Base-by-base conservation (phyloP, 2,329 filamentous ascomycete genomes). In the Ascosphaera aggregata region DNA sequence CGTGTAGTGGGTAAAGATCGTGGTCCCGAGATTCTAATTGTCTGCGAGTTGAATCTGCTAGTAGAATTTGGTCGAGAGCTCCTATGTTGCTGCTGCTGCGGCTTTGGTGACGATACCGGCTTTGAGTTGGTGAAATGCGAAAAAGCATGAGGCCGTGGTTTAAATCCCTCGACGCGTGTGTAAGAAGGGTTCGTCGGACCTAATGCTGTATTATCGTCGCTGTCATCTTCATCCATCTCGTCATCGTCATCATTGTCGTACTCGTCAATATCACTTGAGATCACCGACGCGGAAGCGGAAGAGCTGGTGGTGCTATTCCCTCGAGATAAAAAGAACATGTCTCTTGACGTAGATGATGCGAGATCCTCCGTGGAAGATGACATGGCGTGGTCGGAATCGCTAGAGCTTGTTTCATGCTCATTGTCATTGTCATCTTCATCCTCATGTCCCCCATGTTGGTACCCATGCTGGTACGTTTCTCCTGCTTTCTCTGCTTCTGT, bases 71-170 rank as follows among this genome's bases (percentile, higher is more conserved):
- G 30, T n/a, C 30, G 30, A 32, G 30, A n/a, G 60, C 54, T n/a
- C 13, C 30, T 32, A 32, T 32, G 30, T n/a, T 32, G 30, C 30
- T 32, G 30, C 5, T 32, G 11, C 30, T 32, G 30, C 13, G 4
- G 13, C 30, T 32, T 4, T n/a, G 30, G 11, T n/a, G 30, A n/a
- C 13, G n/a, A n/a, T n/a, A n/a, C n/a, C n/a, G 30, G 4, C 30
- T 9, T 32, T 8, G 65, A 66, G 11, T 64, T 63, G 1, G 79
- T 77, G 2, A 82, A 82, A 50, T 93, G 84, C 0, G 82, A 80
- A 54, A 94, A 94, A 30, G 79, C 82, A 50, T 94, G 93, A 4
- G 85, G 85, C 50, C 92, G 82, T 8, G 86, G 86, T 17, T 76
- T 77, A 54, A 94, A 94, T 34, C 47, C 42, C 2, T 53, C 54